Conservation (phyloP, 169 alveolate species). For the Perkinsus marinus region DNA sequence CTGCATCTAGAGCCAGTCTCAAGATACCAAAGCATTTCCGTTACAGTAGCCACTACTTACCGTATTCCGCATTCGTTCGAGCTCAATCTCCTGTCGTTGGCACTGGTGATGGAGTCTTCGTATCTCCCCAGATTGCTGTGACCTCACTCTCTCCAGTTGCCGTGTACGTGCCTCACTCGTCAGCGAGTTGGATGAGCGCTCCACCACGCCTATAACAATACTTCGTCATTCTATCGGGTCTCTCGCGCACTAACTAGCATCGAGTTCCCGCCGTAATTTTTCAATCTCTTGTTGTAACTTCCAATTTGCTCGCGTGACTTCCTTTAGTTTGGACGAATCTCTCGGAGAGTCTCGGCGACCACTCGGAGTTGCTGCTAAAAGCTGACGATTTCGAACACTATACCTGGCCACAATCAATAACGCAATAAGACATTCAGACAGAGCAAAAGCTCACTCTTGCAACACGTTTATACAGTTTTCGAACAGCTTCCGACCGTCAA, state of each 20-base stretch:
- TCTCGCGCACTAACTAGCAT: background rate
- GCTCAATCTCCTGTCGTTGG: background rate
- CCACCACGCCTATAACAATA: background rate
- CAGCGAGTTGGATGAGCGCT: background rate
- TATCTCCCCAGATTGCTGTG: background rate
- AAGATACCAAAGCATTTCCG: background rate
- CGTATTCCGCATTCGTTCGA: background rate
- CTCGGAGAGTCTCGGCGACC: background rate
- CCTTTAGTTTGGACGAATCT: background rate
- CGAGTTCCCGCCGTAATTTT: background rate
- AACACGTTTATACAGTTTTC: background rate
- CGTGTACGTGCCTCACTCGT: background rate
- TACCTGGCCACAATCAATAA: too few species aligned
- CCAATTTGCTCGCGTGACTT: background rate
- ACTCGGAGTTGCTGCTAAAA: background rate
- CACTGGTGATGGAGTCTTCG: background rate
- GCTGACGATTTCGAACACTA: background rate
- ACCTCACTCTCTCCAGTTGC: background rate
- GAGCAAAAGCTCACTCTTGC: background rate
- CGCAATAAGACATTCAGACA: too few species aligned
- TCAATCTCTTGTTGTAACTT: background rate
- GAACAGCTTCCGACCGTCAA: background rate
- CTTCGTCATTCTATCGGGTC: background rate
- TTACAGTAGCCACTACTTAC: background rate
- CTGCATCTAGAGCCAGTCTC: background rate